Evolutionary conservation across 495 filamentous ascomycete species (phyloP).

Genomic region (Penicillium ochrochloron): DNA sequence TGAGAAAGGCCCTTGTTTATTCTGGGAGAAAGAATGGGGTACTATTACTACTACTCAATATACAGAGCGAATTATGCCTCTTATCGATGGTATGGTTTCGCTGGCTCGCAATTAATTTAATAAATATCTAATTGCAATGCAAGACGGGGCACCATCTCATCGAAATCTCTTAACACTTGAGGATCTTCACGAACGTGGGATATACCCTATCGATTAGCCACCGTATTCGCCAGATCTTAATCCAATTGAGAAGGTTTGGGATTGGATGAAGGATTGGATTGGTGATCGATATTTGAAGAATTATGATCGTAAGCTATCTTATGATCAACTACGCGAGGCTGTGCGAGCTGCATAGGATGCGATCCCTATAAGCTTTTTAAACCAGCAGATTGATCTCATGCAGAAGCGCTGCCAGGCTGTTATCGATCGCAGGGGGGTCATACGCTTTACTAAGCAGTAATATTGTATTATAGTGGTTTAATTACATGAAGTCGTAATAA

Average conservation of each 20-base stretch:
- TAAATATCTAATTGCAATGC: no score
- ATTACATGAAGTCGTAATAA: neutral
- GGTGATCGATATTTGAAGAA: no score
- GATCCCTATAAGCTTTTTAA: neutral
- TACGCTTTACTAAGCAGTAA: constrained; percentile 5
- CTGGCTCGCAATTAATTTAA: no score
- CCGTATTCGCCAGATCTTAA: constrained; percentile 26
- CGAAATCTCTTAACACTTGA: constrained; percentile 5
- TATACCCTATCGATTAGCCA: constrained; percentile 16
- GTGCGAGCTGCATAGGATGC: neutral
- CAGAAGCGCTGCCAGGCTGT: no score
- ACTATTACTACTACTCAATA: neutral
- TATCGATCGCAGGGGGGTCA: no score
- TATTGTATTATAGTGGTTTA: constrained; percentile 3
- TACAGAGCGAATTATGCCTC: neutral
- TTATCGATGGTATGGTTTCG: no score
- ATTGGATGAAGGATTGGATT: no score
- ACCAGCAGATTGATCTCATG: neutral
- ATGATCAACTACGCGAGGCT: neutral
- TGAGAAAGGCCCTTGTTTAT: constrained; percentile 5
- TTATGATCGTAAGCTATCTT: neutral
- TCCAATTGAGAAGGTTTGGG: constrained; percentile 12
- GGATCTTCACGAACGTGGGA: constrained; percentile 6
- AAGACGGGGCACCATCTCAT: neutral
- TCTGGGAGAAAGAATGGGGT: constrained; percentile 5